These are phyloP conservation scores for Amanita molliuscula DNA, from an alignment of 768 basidiomycete genomes.

Conservation along the genomic window DNA sequence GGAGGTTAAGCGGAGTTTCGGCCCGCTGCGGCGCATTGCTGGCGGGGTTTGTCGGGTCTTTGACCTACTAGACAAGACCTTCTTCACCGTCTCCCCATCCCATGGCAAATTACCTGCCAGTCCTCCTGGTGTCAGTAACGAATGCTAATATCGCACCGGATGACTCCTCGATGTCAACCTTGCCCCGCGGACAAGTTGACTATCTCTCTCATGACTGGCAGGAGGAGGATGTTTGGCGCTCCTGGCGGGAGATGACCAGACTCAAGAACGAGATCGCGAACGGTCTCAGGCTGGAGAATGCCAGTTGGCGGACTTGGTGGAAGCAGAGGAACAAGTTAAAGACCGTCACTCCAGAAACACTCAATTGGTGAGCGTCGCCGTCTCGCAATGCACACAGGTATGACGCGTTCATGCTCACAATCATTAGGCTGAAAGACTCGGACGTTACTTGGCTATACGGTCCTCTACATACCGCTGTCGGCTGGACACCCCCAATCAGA, in stretches of 20 bases:
- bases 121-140: slow-evolving; percentile 55
- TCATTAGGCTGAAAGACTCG: slow-evolving; percentile 89
- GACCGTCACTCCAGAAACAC: slow-evolving; percentile 92
- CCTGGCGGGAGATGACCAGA: slow-evolving; percentile 97
- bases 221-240: slow-evolving; percentile 97
- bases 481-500: slow-evolving; percentile 64
- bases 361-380: slow-evolving; percentile 74
- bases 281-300: slow-evolving; percentile 91
- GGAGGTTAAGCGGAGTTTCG: slow-evolving; percentile 2
- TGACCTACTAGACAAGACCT: not conserved
- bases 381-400: slow-evolving; percentile 4
- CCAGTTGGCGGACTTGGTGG: slow-evolving; percentile 99
- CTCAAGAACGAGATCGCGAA: slow-evolving; percentile 98
- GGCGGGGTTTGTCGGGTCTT: slow-evolving; percentile 5
- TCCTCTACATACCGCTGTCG: slow-evolving; percentile 89
- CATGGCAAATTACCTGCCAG: slow-evolving; percentile 64
- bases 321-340: slow-evolving; percentile 95
- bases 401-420: slow-evolving; percentile 6
- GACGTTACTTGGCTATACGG: slow-evolving; percentile 99
- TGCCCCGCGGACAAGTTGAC: slow-evolving; percentile 91
- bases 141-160: slow-evolving; percentile 43
- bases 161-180: slow-evolving; percentile 72
- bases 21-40: slow-evolving; percentile 1
- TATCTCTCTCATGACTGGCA: slow-evolving; percentile 97
- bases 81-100: not conserved